Conservation (phyloP, 2,329 filamentous ascomycete genomes). For the Emergomyces orientalis region DNA sequence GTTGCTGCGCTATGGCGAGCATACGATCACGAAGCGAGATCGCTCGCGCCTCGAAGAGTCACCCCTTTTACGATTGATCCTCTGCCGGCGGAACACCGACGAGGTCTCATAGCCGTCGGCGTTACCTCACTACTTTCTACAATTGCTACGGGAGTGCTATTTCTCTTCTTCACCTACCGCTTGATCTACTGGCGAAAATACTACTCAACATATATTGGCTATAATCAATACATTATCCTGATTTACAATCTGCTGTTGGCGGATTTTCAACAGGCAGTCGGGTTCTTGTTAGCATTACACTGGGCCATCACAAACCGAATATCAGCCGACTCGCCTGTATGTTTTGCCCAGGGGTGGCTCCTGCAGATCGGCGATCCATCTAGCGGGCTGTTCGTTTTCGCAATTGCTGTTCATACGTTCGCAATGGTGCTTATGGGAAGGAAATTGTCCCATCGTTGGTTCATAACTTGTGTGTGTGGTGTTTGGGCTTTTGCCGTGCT, state of each 20-base stretch:
- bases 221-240: constrained; percentile 47
- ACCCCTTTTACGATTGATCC: constrained; percentile 24
- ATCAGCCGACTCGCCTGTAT: constrained; percentile 35
- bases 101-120: constrained; percentile 40
- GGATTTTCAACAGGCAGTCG: constrained; percentile 45
- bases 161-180: constrained; percentile 43
- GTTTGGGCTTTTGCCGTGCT: constrained; percentile 41
- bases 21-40: not conserved
- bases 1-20: not conserved
- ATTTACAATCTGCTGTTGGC: constrained; percentile 47
- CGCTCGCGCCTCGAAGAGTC: constrained; percentile 4
- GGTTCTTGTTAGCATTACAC: constrained; percentile 41
- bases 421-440: constrained; percentile 40
- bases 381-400: constrained; percentile 45
- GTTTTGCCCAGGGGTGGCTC: constrained; percentile 44
- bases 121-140: constrained; percentile 42
- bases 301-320: constrained; percentile 41
- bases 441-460: constrained; percentile 38
- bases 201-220: constrained; percentile 42
- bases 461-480: constrained; percentile 35
- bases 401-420: constrained; percentile 48
- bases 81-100: constrained; percentile 26
- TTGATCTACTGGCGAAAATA: constrained; percentile 43
- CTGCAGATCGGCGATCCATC: constrained; percentile 45
- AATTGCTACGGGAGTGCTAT: constrained; percentile 35